Conservation (phyloP, 176 grass and related monocot species). For the Miscanthus lutarioriparius region DNA sequence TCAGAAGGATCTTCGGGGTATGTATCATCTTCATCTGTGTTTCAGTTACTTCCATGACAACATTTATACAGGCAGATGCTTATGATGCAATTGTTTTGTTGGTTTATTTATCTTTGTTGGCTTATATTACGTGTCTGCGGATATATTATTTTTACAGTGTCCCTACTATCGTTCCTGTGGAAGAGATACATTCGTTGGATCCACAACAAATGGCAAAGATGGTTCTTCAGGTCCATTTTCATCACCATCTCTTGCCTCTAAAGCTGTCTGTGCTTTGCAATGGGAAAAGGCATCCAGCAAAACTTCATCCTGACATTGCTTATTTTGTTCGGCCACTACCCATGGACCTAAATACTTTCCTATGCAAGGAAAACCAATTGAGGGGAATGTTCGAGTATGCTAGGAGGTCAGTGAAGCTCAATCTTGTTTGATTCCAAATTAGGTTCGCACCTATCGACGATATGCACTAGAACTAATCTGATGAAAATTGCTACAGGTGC, state of each 20-base stretch:
- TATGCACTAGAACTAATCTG: conserved; percentile 14
- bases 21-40: conserved; percentile 14
- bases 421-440: neutral
- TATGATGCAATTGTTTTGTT: conserved; percentile 10
- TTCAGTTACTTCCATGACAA: neutral
- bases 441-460: neutral
- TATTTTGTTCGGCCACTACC: conserved; percentile 75
- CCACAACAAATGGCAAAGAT: conserved; percentile 63
- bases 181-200: conserved; percentile 68
- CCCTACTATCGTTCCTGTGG: conserved; percentile 47
- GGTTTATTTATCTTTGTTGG: conserved; percentile 10
- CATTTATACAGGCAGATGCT: conserved; percentile 9
- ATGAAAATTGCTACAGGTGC: conserved; percentile 57
- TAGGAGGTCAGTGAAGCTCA: conserved; percentile 61
- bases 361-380: conserved; percentile 68
- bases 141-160: conserved; percentile 36
- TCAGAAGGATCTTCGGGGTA: conserved; percentile 68
- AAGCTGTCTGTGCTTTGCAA: conserved; percentile 81
- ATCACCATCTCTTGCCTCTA: conserved; percentile 88
- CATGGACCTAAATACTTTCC: conserved; percentile 73
- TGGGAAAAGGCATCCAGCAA: conserved; percentile 63
- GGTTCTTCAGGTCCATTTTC: conserved; percentile 77
- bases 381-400: conserved; percentile 89
- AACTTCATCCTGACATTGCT: conserved; percentile 84
- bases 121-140: conserved; percentile 8